Base-by-base conservation (phyloP, 108 stramenopile species). In the Cyclotella baltica region DNA sequence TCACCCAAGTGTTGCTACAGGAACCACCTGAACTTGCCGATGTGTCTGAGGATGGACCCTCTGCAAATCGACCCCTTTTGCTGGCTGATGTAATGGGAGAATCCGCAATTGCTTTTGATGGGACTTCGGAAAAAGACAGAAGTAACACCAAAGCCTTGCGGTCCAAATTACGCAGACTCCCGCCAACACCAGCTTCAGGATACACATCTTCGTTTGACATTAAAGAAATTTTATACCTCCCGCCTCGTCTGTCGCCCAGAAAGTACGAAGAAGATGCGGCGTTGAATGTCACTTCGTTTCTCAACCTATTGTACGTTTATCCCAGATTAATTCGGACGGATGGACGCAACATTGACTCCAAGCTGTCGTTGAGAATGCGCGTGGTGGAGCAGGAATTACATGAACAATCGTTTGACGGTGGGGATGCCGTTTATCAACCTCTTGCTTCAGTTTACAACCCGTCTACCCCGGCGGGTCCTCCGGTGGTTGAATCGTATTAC, bases 301-400 rank as follows among this genome's bases (percentile, higher is more conserved):
- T 90, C 30, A 96, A 96, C 73, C 48, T 93, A 43, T 68, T 96
- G 70, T 96, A 87, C 57, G 63, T 96, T 2, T 96, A 96, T 71
- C 94, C 94, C 20, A 73, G 88, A 10, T 76, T 83, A 65, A 81
- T 85, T 71, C 76, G 72, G 18, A 34, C 35, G 16, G 53, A 38
- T 34, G 50, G 53, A 31, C 15, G 40, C 25, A 69, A 36, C 1
- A 67, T 52, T 29, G 66, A 63, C 67, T 18, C 46, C 40, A 63
- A 34, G 4, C 52, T 86, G 51, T 81, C 90, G 28, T 47, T 92
- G 18, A 83, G 89, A 11, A 76, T 91, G 2, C 85, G 85, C 11
- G 63, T 93, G 34, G 78, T 92, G 6, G 78, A 80, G 18, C 78
- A 74, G 57, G 76, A 73, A 29, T n/a, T 70, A 20, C 38, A 71